Evolutionary conservation across 2,329 filamentous ascomycete species (phyloP), one percentile per base, ranked within the genome.

Genomic region (Phaeomoniella chlamydospora): DNA sequence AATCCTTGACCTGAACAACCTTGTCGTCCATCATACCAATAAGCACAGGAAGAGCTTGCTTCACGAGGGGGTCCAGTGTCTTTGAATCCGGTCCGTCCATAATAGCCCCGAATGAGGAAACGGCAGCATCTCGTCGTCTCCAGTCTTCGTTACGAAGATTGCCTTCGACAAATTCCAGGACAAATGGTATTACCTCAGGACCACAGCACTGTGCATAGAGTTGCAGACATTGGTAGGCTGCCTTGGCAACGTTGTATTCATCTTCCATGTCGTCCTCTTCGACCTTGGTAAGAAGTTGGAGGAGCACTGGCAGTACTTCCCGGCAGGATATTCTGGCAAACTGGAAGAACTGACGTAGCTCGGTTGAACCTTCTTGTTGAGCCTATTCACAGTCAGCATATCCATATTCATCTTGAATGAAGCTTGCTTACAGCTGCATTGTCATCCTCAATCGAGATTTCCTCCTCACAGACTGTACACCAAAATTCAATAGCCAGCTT

Each of bases 381-480:
- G 72, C 67, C 62, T 67, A 45, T 39, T 40, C 29, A 10, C 15
- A 19, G 36, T 44, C 37, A 45, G 42, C 26, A 13, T 29, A 26
- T 12, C n/a, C 16, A 13, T 29, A 17, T 18, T 13, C 12, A 37
- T 62, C 56, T 70, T 42, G 34, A 42, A 32, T 10, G 29, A 39
- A 37, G 35, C 34, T 34, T 18, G 57, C 64, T 47, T 63, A 81
- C 77, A 61, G 82, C 77, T 45, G 77, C 72, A 58, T 98, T 98
- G 60, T 98, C 90, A 53, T 98, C 90, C 55, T 98, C 90, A 51
- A 98, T 96, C 45, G 80, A 80, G 49, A 94, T 88, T 61, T 98
- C 90, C 63, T 98, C 90, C 58, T 98, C 90, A 59, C 90, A 98
- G 34, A 98, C 90, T n/a, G 90, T 94, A 68, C 88, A 96, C 90